phyloP scores from a whole-genome alignment of 257 asterid species.

The Petrea volubilis region DNA sequence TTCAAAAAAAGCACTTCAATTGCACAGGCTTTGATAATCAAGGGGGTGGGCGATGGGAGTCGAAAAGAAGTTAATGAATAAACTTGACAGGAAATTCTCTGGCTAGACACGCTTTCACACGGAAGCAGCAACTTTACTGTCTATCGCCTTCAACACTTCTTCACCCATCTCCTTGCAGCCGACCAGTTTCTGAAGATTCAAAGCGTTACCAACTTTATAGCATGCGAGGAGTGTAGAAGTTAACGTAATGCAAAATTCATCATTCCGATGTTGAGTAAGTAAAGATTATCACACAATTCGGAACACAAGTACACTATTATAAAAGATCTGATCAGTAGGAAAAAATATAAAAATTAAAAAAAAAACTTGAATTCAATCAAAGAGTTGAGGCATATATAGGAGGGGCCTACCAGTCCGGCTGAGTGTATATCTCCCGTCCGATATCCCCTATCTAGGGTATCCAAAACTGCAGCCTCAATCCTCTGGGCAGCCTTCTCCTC shows the following conservation, averaged over 20 bases:
- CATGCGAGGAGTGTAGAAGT: too few species aligned
- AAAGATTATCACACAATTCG: neutral
- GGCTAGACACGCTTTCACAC: slow-evolving; percentile 29
- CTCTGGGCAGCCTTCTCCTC: slow-evolving; percentile 94
- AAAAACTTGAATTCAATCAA: too few species aligned
- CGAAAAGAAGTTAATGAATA: too few species aligned
- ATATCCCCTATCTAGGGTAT: slow-evolving; percentile 74
- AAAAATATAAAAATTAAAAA: neutral
- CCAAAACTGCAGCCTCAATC: slow-evolving; percentile 81
- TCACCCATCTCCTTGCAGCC: slow-evolving; percentile 99
- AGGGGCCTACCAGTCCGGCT: slow-evolving; percentile 56
- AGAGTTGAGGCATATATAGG: neutral
- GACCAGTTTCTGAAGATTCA: slow-evolving; percentile 68
- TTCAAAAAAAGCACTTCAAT: too few species aligned
- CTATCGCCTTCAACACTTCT: slow-evolving; percentile 85
- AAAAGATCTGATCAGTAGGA: too few species aligned
- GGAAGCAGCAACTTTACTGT: slow-evolving; percentile 49
- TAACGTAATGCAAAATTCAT: neutral
- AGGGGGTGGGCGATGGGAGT: too few species aligned
- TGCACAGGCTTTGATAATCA: neutral
- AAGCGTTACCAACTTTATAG: too few species aligned
- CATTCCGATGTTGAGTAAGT: neutral
- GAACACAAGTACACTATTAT: neutral
- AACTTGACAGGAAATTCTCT: neutral
- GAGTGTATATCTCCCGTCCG: slow-evolving; percentile 93